Base-by-base conservation (phyloP, 2,329 filamentous ascomycete species). In the Trichothecium sympodiale region DNA sequence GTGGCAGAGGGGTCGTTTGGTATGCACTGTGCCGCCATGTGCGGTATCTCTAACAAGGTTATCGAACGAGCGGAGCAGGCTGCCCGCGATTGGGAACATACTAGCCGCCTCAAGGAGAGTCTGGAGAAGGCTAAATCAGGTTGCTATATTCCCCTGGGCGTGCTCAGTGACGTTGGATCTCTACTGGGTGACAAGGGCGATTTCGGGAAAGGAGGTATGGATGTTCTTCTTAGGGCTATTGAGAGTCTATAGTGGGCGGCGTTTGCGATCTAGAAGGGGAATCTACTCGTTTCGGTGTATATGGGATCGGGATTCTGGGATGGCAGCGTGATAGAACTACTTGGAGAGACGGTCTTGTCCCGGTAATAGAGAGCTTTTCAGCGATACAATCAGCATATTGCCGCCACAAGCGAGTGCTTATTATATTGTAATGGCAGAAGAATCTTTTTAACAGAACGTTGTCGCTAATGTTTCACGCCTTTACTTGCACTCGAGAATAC, bases 1-100 rank as follows among this genome's bases (percentile, higher is more conserved):
- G 86, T 96, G 8, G 91, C 91, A 0, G 88, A 96, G 57, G 91
- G 91, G 13, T 94, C 85, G 51, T 98, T 96, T 52, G 91, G 91
- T 49, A 98, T 98, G 91, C 91, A 98, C 57, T 98, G 91, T 54
- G 91, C 91, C 1, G 81, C 86, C 41, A 98, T 98, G 91, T 98
- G 91, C 49, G 91, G 91, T 1, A 96, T 98, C 43, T 77, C 86
- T 0, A 66, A 67, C 31, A 79, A 79, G 37, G 78, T 98, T 13
- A 86, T 98, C 42, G 79, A 88, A 52, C 67, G 82, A 16, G 91
- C 91, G 0, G 91, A 98, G 58, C 74, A 80, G 16, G 91, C 91
- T 5, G 91, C 91, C 2, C 78, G 71, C 46, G 84, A 87, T 50
- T 96, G 91, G 87, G 91, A 98, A 62, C 87, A 95, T 57, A 96